These are phyloP conservation scores for Pythium guiyangense DNA, from an alignment of 352 stramenopile species.

Conservation along the genomic window DNA sequence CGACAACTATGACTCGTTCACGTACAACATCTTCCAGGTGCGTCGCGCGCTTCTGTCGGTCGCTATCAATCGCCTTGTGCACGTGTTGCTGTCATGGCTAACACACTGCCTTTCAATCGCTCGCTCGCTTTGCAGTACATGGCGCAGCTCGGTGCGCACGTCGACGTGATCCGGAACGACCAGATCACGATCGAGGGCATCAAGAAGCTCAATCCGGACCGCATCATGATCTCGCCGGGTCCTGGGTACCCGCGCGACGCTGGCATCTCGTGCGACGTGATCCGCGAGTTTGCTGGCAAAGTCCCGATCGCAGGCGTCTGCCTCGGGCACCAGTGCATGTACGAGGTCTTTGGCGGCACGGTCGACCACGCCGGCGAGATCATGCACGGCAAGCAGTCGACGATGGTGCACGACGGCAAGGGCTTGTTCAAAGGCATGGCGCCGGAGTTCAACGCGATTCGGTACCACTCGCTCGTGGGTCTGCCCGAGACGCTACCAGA, in stretches of 20 bases:
- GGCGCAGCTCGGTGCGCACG: constrained; percentile 73
- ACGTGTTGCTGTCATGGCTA: neutral
- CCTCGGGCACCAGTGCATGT: constrained; percentile 83
- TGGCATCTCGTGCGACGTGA: constrained; percentile 80
- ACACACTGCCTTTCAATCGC: too few species aligned
- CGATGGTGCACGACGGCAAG: constrained; percentile 82
- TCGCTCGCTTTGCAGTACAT: constrained; percentile 51
- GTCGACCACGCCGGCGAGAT: constrained; percentile 85
- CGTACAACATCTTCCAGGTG: constrained; percentile 89
- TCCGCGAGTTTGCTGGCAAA: constrained; percentile 75
- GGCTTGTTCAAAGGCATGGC: constrained; percentile 82
- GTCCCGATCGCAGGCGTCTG: constrained; percentile 85
- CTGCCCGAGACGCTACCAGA: constrained; percentile 76
- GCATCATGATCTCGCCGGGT: constrained; percentile 87
- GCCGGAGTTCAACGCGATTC: constrained; percentile 75
- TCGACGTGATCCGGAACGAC: constrained; percentile 83
- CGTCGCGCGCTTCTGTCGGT: neutral
- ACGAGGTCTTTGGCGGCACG: constrained; percentile 83
- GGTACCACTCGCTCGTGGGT: constrained; percentile 86
- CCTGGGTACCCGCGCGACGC: constrained; percentile 79
- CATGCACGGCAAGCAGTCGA: constrained; percentile 83
- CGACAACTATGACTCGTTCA: constrained; percentile 91
- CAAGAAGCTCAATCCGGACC: constrained; percentile 61
- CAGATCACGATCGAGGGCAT: constrained; percentile 83
- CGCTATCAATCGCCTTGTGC: too few species aligned